Evolutionary conservation across 306 rosid genomes (phyloP).

Genomic region (barrel medic (Medicago truncatula)): DNA sequence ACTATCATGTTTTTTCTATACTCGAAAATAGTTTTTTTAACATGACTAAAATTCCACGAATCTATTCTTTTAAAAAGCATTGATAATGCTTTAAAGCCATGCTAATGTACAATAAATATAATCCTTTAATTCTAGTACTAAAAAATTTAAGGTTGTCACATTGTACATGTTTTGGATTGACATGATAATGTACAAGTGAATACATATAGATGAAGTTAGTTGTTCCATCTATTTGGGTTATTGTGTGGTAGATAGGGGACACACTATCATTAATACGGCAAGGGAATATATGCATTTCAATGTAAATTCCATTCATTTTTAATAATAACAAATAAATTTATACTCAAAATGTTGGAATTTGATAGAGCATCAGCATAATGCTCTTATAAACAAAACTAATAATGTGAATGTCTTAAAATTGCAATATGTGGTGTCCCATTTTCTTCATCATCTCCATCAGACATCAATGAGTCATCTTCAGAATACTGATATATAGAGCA

Average conservation of each 20-base stretch:
- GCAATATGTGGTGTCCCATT: constrained; percentile 49
- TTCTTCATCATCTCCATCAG: constrained; percentile 57
- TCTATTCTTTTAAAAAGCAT: too few species aligned
- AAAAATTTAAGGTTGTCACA: constrained; percentile 4
- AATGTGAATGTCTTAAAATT: constrained; percentile 46
- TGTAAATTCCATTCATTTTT: constrained; percentile 1
- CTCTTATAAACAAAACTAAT: constrained; percentile 39
- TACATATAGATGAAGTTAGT: constrained; percentile 27
- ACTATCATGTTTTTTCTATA: too few species aligned
- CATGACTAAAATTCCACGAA: too few species aligned
- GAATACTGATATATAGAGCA: constrained; percentile 50
- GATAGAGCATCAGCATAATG: constrained; percentile 53
- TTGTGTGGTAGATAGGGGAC: constrained; percentile 33
- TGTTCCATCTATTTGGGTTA: constrained; percentile 33
- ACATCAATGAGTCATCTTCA: constrained; percentile 51
- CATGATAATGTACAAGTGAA: not conserved
- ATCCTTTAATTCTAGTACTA: not conserved
- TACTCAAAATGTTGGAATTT: constrained; percentile 35
- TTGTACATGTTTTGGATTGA: constrained; percentile 20
- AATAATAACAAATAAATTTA: not conserved
- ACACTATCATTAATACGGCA: not conserved
- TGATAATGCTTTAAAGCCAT: too few species aligned
- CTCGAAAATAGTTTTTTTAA: too few species aligned
- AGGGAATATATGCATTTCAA: constrained; percentile 35
- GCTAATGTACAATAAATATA: too few species aligned